Conservation (phyloP, 805 yeast species). For the Cyberlindnera bimundalis region DNA sequence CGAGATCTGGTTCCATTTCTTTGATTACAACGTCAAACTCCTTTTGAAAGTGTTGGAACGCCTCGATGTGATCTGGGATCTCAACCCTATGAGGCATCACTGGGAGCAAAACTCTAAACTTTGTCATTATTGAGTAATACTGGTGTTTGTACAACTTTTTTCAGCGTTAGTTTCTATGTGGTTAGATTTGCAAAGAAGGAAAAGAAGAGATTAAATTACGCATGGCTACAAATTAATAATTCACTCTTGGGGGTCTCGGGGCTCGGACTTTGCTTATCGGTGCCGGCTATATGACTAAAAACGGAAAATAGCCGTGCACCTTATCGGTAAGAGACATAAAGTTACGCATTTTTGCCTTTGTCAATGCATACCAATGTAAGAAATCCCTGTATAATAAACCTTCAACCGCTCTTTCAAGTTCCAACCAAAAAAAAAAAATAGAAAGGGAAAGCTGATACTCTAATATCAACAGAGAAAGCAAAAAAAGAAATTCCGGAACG, state of each 20-base stretch:
- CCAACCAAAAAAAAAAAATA: background rate
- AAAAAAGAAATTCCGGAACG: conserved; percentile 27
- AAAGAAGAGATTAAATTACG: no score
- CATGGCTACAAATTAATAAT: no score
- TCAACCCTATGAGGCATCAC: conserved; percentile 36
- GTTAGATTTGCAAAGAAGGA: no score
- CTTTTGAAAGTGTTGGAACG: conserved; percentile 41
- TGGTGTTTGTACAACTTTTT: no score
- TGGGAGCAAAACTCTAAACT: conserved; percentile 33
- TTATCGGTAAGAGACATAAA: no score
- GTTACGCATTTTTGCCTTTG: no score
- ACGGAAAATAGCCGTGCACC: background rate
- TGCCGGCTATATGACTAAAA: conserved; percentile 2
- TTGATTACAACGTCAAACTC: conserved; percentile 40
- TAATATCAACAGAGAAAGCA: background rate
- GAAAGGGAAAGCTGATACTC: background rate
- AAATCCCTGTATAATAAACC: no score
- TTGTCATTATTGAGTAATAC: conserved; percentile 13
- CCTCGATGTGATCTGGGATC: conserved; percentile 42
- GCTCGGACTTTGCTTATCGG: background rate
- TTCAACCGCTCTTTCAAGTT: no score
- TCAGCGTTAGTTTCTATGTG: no score
- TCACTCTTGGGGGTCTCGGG: background rate
- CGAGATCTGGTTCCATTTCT: conserved; percentile 36
- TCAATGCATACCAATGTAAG: no score